phyloP scores from a whole-genome alignment of 2,329 filamentous ascomycete genomes.

The Cytospora mali region DNA sequence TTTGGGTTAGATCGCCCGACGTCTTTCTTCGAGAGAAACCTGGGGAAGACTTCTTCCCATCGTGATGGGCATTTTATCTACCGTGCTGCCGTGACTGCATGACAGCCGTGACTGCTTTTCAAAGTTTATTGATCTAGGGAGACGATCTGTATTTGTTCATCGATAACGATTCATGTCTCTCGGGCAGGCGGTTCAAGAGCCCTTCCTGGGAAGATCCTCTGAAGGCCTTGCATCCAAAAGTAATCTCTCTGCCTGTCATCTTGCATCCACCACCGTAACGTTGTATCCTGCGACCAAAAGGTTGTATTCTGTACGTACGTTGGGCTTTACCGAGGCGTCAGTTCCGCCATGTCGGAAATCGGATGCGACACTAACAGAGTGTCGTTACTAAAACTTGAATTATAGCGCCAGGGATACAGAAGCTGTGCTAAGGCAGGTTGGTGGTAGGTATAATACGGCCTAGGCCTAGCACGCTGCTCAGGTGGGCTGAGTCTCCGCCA shows the following conservation, averaged over 20 bases:
- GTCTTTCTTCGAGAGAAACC: background rate
- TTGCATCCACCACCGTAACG: constrained; percentile 20
- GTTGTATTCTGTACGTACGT: constrained; percentile 17
- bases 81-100: background rate
- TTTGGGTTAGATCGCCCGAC: background rate
- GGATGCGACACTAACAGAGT: constrained; percentile 6
- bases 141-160: constrained; percentile 1
- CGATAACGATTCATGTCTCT: constrained; percentile 5
- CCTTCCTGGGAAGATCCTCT: background rate
- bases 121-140: background rate
- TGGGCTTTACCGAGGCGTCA: constrained; percentile 16
- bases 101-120: background rate
- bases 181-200: constrained; percentile 4
- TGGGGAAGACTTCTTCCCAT: background rate
- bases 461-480: no score
- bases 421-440: background rate
- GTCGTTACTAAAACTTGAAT: background rate
- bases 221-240: constrained; percentile 12
- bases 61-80: background rate
- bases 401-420: background rate
- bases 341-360: constrained; percentile 19
- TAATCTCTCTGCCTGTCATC: constrained; percentile 17
- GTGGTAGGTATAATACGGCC: background rate
- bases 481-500: constrained; percentile 4
- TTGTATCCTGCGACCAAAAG: constrained; percentile 14